Evolutionary conservation across 2,329 filamentous ascomycete genomes (phyloP).

Genomic region (Cladophialophora carrionii): DNA sequence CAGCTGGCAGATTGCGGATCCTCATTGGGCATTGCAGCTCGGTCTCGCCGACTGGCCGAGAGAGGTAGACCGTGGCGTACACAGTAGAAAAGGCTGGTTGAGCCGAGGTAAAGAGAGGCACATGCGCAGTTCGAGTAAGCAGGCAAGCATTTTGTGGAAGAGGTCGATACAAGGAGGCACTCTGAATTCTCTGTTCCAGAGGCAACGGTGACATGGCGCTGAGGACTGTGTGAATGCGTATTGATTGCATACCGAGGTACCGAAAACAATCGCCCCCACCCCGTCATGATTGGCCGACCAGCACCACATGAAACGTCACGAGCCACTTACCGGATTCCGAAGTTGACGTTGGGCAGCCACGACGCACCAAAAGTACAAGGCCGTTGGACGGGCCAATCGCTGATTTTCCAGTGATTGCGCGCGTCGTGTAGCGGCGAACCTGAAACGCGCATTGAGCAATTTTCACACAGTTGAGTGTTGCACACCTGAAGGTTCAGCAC

Average conservation of each 20-base stretch:
- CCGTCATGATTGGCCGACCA: neutral
- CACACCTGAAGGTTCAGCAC: neutral
- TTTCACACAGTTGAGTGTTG: conserved; percentile 5
- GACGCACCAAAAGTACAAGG: conserved; percentile 15
- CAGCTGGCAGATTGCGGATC: conserved; percentile 4
- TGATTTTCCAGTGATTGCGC: neutral
- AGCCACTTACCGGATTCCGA: conserved; percentile 9
- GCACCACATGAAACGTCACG: conserved; percentile 6
- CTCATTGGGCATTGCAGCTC: conserved; percentile 15
- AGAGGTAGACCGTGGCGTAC: neutral
- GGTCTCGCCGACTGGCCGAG: conserved; percentile 10
- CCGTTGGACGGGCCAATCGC: neutral
- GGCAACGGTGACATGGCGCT: neutral
- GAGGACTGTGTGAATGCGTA: neutral
- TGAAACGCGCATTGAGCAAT: conserved; percentile 11
- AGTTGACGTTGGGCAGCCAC: neutral
- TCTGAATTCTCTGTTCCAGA: neutral
- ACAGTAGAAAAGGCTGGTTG: neutral
- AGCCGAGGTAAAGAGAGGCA: neutral
- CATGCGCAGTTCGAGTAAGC: neutral
- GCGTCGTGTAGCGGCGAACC: neutral
- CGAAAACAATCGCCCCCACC: neutral
- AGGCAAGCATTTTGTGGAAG: neutral
- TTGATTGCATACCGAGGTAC: too few species aligned
- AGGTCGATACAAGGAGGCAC: neutral